Conservation (phyloP, 371 early-diverging fungal species). For the Sporodiniella umbellata region DNA sequence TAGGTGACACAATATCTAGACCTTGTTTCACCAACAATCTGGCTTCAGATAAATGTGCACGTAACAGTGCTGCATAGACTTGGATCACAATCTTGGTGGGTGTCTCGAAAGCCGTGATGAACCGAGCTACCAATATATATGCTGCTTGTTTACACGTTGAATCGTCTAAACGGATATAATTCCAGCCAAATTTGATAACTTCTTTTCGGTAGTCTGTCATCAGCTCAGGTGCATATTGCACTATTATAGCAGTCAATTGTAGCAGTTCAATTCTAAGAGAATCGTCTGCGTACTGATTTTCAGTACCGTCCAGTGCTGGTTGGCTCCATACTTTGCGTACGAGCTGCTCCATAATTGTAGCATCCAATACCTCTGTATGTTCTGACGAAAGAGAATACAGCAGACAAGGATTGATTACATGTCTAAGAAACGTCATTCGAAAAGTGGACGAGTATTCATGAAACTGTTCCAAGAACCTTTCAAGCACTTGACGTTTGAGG, state of each 20-base stretch:
- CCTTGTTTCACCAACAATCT: constrained; percentile 88
- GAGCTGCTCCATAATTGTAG: constrained; percentile 63
- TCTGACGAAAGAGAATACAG: constrained; percentile 56
- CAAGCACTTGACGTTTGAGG: constrained; percentile 64
- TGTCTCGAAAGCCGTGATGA: constrained; percentile 90
- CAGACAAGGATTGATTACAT: constrained; percentile 81
- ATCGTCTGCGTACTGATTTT: constrained; percentile 61
- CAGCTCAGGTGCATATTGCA: constrained; percentile 76
- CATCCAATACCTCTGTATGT: constrained; percentile 59
- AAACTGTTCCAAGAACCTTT: constrained; percentile 66
- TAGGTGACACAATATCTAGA: constrained; percentile 88
- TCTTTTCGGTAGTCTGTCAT: constrained; percentile 86
- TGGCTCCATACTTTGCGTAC: constrained; percentile 74
- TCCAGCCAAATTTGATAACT: constrained; percentile 95
- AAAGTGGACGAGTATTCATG: constrained; percentile 41
- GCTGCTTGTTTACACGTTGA: constrained; percentile 93
- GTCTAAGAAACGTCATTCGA: constrained; percentile 67
- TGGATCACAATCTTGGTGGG: constrained; percentile 90
- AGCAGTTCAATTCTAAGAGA: constrained; percentile 84
- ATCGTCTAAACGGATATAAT: constrained; percentile 86
- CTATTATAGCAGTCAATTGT: constrained; percentile 87
- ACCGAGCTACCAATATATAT: constrained; percentile 87
- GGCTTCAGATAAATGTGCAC: constrained; percentile 85
- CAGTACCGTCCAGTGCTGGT: constrained; percentile 50
- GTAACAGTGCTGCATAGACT: constrained; percentile 84